Conservation (phyloP, 2,329 filamentous ascomycete species). For the Fusarium sp. region DNA sequence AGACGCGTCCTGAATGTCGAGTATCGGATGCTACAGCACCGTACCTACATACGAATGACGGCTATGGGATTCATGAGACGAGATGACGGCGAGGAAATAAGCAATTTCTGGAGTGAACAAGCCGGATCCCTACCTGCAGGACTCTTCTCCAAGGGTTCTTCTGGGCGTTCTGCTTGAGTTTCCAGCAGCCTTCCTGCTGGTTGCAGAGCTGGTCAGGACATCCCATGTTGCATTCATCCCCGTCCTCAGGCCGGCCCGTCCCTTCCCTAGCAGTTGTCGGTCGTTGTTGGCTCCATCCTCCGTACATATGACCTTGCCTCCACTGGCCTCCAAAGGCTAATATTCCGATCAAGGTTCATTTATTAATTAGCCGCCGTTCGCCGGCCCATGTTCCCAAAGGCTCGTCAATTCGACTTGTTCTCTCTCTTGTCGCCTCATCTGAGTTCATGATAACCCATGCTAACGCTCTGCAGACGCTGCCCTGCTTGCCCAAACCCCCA, state of each 20-base stretch:
- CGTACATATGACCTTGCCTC: conserved; percentile 30
- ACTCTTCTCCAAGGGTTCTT: conserved; percentile 27
- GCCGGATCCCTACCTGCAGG: conserved; percentile 38
- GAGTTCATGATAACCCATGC: conserved; percentile 13
- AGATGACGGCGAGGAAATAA: conserved; percentile 40
- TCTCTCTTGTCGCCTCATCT: conserved; percentile 20
- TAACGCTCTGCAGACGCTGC: conserved; percentile 23
- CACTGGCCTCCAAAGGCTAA: conserved; percentile 27
- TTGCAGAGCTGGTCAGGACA: conserved; percentile 27
- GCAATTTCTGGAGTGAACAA: conserved; percentile 36
- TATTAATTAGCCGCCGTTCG: conserved; percentile 43
- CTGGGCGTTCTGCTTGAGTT: conserved; percentile 24
- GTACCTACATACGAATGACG: conserved; percentile 1
- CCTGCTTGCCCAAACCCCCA: conserved; percentile 30
- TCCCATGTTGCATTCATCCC: conserved; percentile 41
- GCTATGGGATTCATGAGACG: conserved; percentile 33
- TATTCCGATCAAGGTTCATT: conserved; percentile 27
- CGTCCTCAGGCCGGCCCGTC: conserved; percentile 47
- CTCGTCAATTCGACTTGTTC: conserved; percentile 16
- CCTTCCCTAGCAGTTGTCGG: conserved; percentile 49
- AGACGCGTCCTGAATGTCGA: not conserved
- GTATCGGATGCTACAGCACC: not conserved
- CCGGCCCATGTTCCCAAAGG: conserved; percentile 16
- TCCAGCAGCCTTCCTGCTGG: conserved; percentile 29
- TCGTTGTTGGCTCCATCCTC: conserved; percentile 26